phyloP scores from a whole-genome alignment of 208 protist species.

The Wallacemonas sp. region DNA sequence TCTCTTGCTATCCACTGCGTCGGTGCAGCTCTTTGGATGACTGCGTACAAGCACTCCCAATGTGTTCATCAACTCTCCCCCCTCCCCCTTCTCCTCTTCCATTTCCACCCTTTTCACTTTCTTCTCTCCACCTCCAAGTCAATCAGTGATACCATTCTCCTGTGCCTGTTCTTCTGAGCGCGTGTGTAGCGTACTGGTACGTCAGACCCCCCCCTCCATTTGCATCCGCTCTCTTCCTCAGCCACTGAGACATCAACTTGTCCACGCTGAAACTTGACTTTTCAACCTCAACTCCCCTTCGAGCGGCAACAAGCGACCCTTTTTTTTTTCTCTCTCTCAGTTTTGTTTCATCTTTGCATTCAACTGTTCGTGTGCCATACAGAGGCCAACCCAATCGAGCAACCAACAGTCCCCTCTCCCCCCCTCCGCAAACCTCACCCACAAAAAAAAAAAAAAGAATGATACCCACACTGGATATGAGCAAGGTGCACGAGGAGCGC shows the following conservation, averaged over 20 bases:
- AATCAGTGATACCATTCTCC: too few species aligned
- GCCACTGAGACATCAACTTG: not conserved
- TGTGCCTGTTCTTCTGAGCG: too few species aligned
- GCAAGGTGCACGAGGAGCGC: slow-evolving; percentile 12
- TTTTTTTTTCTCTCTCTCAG: not conserved
- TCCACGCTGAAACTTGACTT: too few species aligned
- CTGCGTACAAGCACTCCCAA: not conserved
- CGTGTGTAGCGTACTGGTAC: too few species aligned
- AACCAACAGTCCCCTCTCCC: not conserved
- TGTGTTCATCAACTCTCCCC: too few species aligned
- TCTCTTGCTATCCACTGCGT: too few species aligned
- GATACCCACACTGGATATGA: slow-evolving; percentile 57
- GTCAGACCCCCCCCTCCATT: too few species aligned
- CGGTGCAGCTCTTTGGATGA: not conserved
- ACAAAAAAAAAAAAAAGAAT: slow-evolving; percentile 21
- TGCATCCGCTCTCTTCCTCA: too few species aligned
- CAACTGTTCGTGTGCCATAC: not conserved
- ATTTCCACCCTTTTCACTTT: not conserved
- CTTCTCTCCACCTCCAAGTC: not conserved
- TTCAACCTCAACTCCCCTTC: not conserved
- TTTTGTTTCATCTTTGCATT: not conserved
- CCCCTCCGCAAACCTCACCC: not conserved
- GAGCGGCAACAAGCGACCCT: not conserved
- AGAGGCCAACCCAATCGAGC: too few species aligned
- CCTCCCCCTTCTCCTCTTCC: too few species aligned